Percentiles rank a stretch among this genome's conserved stretches.
These are phyloP conservation scores for Xylaria scruposa DNA, from an alignment of 495 filamentous ascomycete genomes.

Conservation along the genomic window DNA sequence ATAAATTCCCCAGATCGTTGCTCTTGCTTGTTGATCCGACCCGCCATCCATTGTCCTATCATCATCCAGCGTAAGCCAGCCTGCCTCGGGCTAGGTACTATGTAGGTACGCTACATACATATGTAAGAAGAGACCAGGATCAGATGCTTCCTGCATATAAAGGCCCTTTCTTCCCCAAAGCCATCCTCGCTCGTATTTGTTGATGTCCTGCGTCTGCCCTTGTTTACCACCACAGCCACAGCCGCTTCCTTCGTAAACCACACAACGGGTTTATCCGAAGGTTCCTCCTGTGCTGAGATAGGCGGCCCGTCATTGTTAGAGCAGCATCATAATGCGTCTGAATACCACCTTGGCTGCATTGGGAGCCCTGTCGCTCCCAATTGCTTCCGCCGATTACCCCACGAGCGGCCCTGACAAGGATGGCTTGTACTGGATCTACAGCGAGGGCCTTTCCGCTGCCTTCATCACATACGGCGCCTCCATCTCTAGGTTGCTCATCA, in stretches of 20 bases:
- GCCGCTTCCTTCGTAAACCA: background rate
- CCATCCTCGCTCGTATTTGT: background rate
- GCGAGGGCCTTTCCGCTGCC: slow-evolving; percentile 71
- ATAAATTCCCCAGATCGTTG: slow-evolving; percentile 31
- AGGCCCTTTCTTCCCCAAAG: slow-evolving; percentile 11
- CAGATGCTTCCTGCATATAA: slow-evolving; percentile 9
- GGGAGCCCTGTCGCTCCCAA: slow-evolving; percentile 38
- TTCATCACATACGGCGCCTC: slow-evolving; percentile 84
- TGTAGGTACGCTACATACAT: background rate
- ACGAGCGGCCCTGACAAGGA: slow-evolving; percentile 48
- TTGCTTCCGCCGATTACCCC: slow-evolving; percentile 33
- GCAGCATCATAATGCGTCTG: slow-evolving; percentile 37
- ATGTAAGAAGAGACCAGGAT: slow-evolving; percentile 6
- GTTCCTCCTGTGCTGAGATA: no score
- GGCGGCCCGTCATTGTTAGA: background rate
- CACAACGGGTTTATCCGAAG: no score
- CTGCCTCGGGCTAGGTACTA: background rate
- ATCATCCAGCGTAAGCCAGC: background rate
- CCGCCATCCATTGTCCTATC: slow-evolving; percentile 1
- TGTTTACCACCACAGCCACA: background rate
- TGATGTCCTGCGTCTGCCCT: slow-evolving; percentile 9
- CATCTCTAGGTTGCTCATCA: slow-evolving; percentile 74
- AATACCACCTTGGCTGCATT: slow-evolving; percentile 35
- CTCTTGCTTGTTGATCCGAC: slow-evolving; percentile 35
- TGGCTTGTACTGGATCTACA: slow-evolving; percentile 74